Evolutionary conservation across 2,329 filamentous ascomycete genomes (phyloP).

Genomic region (Ramularia endophylla): DNA sequence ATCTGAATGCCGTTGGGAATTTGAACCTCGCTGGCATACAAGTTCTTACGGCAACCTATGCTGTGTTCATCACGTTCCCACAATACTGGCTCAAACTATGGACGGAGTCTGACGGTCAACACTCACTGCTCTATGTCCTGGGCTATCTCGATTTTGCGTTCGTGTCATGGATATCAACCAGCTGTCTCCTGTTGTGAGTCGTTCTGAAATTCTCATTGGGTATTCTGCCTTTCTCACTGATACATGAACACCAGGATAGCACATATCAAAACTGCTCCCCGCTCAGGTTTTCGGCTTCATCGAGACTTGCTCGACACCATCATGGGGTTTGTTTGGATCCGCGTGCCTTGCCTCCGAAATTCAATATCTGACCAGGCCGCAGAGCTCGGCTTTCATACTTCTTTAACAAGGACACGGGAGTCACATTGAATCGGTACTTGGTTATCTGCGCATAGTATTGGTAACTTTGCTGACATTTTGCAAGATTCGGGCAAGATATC

Average conservation of each 20-base stretch:
- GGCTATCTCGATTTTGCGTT: neutral
- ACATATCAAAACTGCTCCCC: neutral
- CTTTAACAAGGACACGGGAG: slow-evolving; percentile 1
- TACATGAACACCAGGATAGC: no score
- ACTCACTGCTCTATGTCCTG: slow-evolving; percentile 1
- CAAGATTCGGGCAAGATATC: slow-evolving; percentile 4
- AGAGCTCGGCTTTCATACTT: slow-evolving; percentile 4
- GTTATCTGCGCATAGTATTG: no score
- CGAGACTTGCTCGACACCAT: slow-evolving; percentile 1
- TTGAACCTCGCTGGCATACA: neutral
- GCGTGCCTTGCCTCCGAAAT: no score
- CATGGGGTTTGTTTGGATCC: no score
- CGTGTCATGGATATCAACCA: slow-evolving; percentile 3
- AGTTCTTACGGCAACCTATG: neutral
- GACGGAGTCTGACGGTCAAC: neutral
- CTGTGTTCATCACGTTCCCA: slow-evolving; percentile 1
- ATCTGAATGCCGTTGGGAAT: no score
- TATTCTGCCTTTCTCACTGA: no score
- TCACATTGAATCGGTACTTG: neutral
- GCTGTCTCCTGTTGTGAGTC: slow-evolving; percentile 3
- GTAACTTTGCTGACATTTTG: no score
- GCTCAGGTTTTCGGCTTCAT: slow-evolving; percentile 3
- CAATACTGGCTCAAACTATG: slow-evolving; percentile 7
- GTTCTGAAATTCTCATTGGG: neutral
- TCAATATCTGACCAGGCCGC: no score